A percentile compares a stretch with the other conserved stretches of the same genome.
Evolutionary conservation across 805 yeast species (phyloP).

Genomic region (Metschnikowia chrysomelidarum): DNA sequence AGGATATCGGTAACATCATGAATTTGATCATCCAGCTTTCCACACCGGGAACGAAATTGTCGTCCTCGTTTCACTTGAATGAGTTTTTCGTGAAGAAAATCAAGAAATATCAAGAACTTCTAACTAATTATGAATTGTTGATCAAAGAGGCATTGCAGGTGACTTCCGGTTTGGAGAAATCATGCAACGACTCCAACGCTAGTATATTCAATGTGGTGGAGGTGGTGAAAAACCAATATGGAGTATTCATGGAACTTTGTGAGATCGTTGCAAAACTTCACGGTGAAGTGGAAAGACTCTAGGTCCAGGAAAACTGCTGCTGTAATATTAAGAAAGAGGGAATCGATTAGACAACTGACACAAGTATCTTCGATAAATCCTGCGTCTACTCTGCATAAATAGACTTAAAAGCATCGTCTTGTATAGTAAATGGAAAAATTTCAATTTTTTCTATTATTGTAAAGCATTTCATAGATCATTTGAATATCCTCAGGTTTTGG

Average conservation of each 20-base stretch:
- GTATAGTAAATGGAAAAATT: too few relatives aligned
- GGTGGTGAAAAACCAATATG: slow-evolving; percentile 66
- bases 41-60: slow-evolving; percentile 55
- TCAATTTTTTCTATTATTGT: too few relatives aligned
- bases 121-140: slow-evolving; percentile 59
- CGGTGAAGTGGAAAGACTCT: slow-evolving; percentile 25
- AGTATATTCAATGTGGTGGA: slow-evolving; percentile 48
- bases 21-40: slow-evolving; percentile 50
- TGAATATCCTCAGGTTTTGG: too few relatives aligned
- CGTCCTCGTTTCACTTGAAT: slow-evolving; percentile 54
- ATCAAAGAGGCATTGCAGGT: slow-evolving; percentile 60
- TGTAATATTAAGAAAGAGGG: too few relatives aligned
- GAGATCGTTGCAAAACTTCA: slow-evolving; percentile 73
- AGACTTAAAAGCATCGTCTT: too few relatives aligned
- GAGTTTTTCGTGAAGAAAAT: slow-evolving; percentile 53
- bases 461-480: too few relatives aligned
- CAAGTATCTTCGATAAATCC: too few relatives aligned
- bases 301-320: neutral
- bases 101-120: slow-evolving; percentile 45
- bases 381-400: too few relatives aligned
- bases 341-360: too few relatives aligned
- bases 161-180: slow-evolving; percentile 41
- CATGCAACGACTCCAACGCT: slow-evolving; percentile 40
- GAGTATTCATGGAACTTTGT: slow-evolving; percentile 70
- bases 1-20: slow-evolving; percentile 53